Evolutionary conservation across 73 alveolate species (phyloP).

Genomic region (Tetrahymena malaccensis): DNA sequence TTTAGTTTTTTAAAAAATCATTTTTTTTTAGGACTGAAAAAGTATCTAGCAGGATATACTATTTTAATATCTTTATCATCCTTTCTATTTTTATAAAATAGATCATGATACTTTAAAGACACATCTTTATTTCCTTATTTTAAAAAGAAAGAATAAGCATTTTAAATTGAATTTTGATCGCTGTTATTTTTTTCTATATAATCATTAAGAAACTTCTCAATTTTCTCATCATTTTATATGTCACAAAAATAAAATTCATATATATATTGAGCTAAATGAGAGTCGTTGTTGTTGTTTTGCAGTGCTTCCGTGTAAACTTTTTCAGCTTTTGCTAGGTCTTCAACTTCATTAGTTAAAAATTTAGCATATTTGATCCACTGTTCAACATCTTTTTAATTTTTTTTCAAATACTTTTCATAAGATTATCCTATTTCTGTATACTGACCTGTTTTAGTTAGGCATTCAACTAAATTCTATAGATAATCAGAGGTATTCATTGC

Average conservation of each 20-base stretch:
- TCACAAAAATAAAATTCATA: background rate
- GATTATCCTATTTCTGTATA: background rate
- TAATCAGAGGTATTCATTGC: background rate
- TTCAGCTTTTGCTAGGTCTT: background rate
- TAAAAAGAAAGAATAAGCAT: background rate
- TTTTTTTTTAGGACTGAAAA: too few species aligned
- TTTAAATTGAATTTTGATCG: background rate
- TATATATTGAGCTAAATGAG: background rate
- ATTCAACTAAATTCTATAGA: too few species aligned
- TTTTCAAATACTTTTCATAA: background rate
- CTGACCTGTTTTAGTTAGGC: background rate
- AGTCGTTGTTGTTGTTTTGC: background rate
- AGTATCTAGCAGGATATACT: background rate
- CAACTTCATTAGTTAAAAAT: background rate
- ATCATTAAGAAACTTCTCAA: background rate
- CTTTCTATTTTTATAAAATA: background rate
- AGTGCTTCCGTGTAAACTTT: background rate
- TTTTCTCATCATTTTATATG: background rate
- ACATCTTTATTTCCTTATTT: background rate
- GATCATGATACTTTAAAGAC: background rate
- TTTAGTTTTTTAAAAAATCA: background rate
- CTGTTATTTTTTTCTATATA: background rate
- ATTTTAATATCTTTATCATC: background rate
- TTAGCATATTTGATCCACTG: background rate
- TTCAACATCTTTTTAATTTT: background rate